Conservation (phyloP, 2,329 filamentous ascomycete genomes). For the Colletotrichum sp. region DNA sequence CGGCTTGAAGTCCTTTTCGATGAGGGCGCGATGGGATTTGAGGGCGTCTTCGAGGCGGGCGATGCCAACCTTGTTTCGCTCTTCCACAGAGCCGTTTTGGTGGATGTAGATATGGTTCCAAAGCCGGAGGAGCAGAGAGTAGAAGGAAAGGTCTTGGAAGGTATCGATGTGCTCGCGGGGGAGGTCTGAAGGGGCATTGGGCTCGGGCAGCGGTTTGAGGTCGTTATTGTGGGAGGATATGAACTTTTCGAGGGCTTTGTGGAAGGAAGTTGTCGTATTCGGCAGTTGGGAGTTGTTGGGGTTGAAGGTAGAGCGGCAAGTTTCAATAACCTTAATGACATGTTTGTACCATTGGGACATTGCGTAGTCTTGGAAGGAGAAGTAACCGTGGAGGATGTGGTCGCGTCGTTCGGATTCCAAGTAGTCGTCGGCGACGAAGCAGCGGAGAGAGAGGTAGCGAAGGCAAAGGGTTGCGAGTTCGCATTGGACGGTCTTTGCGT, state of each 20-base stretch:
- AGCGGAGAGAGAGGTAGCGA: slow-evolving; percentile 35
- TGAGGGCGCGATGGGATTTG: slow-evolving; percentile 28
- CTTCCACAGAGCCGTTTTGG: background rate
- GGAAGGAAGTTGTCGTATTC: no score
- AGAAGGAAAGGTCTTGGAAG: slow-evolving; percentile 21
- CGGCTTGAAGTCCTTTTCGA: slow-evolving; percentile 26
- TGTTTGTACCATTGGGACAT: slow-evolving; percentile 38
- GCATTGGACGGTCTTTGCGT: slow-evolving; percentile 28
- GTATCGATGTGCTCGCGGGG: background rate
- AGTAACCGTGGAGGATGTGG: slow-evolving; percentile 29
- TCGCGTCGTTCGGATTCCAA: background rate
- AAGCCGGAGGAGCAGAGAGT: slow-evolving; percentile 21
- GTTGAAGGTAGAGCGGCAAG: no score
- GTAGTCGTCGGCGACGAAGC: slow-evolving; percentile 28
- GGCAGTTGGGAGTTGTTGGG: no score
- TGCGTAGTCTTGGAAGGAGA: slow-evolving; percentile 43
- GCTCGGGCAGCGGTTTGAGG: background rate
- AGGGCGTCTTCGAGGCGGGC: slow-evolving; percentile 28
- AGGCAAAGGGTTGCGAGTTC: slow-evolving; percentile 37
- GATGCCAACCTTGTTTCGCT: slow-evolving; percentile 34
- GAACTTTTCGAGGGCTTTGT: slow-evolving; percentile 20
- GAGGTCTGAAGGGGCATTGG: background rate
- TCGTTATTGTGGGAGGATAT: background rate
- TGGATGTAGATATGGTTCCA: slow-evolving; percentile 22
- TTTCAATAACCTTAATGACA: slow-evolving; percentile 26